Percentiles rank a stretch among this genome's conserved stretches.
Conservation (phyloP, 164 flowering plant genomes). For the Chloranthus sessilifolius region DNA sequence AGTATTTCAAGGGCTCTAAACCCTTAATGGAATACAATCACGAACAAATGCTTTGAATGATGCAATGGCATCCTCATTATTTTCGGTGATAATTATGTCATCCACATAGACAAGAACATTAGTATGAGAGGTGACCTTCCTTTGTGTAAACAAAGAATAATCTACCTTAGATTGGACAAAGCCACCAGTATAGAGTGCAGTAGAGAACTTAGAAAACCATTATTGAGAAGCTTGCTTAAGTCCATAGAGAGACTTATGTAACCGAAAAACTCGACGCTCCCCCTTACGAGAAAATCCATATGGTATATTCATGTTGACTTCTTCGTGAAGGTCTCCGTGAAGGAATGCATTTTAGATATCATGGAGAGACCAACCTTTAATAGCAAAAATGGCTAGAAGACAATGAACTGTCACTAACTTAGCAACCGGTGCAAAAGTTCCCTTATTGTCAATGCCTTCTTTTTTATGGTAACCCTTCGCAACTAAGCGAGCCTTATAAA, state of each 20-base stretch:
- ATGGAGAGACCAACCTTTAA: not conserved
- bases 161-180: not conserved
- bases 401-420: not conserved
- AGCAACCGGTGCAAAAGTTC: not conserved
- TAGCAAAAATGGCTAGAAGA: not conserved
- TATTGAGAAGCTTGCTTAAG: not conserved
- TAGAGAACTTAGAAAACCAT: not conserved
- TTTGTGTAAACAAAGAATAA: not conserved
- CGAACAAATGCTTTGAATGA: not conserved
- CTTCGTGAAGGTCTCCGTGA: not conserved
- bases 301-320: not conserved
- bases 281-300: not conserved
- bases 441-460: not conserved
- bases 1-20: not conserved
- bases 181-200: not conserved
- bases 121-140: not conserved
- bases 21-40: not conserved
- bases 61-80: not conserved
- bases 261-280: not conserved
- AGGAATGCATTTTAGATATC: not conserved
- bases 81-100: not conserved
- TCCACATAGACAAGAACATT: not conserved
- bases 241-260: conserved; percentile 1
- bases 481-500: not conserved
- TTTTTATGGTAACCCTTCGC: conserved; percentile 1